Evolutionary conservation across 768 basidiomycete genomes (phyloP).

Genomic region (Suillus placidus): DNA sequence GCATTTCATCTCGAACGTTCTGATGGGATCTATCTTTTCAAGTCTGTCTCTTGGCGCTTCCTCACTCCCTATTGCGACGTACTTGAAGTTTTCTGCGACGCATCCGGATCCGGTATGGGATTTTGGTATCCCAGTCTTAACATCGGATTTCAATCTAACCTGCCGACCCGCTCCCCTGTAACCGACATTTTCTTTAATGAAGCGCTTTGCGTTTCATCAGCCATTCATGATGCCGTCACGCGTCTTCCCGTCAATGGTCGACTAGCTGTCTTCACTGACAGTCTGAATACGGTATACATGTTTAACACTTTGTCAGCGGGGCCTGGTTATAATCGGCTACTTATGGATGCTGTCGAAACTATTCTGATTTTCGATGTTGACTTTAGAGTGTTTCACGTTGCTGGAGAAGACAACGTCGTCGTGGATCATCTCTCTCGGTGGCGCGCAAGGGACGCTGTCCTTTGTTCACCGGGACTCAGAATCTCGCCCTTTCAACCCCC

Average conservation of each 20-base stretch:
- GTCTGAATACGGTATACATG: conserved; percentile 35
- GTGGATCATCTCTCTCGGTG: conserved; percentile 32
- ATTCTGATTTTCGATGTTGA: conserved; percentile 17
- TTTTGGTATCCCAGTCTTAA: conserved; percentile 13
- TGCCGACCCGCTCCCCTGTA: not conserved
- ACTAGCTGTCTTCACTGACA: conserved; percentile 31
- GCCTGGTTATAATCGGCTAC: conserved; percentile 17
- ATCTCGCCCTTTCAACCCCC: too few species aligned
- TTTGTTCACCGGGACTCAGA: too few species aligned
- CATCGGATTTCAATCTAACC: conserved; percentile 14
- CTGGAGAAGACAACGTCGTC: conserved; percentile 25
- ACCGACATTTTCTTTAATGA: conserved; percentile 17
- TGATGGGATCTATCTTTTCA: conserved; percentile 14
- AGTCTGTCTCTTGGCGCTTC: conserved; percentile 20
- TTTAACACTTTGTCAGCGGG: conserved; percentile 24
- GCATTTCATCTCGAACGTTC: conserved; percentile 14
- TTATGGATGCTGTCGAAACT: conserved; percentile 19
- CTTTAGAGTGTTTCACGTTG: conserved; percentile 25
- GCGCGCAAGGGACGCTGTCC: too few species aligned
- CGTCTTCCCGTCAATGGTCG: too few species aligned
- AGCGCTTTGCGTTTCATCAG: conserved; percentile 18
- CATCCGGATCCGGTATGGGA: conserved; percentile 11
- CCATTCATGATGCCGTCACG: not conserved
- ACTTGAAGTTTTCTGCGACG: conserved; percentile 12
- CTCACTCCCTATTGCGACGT: not conserved